Percentiles rank a stretch among this genome's conserved stretches.
Conservation (phyloP, 345 rosid genomes). For the Bruguiera sexangula region DNA sequence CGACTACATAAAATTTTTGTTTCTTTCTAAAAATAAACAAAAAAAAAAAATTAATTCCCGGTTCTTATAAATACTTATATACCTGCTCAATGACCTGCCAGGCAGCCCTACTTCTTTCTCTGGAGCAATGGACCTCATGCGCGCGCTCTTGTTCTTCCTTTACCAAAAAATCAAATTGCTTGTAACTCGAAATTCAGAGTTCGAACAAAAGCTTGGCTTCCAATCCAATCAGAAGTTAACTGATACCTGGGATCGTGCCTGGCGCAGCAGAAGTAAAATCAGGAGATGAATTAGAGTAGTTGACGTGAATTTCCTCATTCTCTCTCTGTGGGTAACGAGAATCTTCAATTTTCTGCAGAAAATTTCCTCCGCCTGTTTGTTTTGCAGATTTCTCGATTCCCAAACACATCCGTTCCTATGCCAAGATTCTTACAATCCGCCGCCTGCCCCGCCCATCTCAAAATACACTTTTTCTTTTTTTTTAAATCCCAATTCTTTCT, state of each 20-base stretch:
- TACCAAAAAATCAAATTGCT: neutral
- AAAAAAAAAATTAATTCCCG: neutral
- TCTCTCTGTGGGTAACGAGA: neutral
- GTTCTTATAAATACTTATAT: neutral
- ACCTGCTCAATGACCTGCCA: slow-evolving; percentile 82
- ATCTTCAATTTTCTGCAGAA: neutral
- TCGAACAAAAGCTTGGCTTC: too few relatives aligned
- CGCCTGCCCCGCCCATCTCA: too few relatives aligned
- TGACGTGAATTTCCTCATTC: slow-evolving; percentile 6
- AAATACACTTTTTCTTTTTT: too few relatives aligned
- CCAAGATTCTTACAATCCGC: too few relatives aligned
- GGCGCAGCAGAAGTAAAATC: neutral
- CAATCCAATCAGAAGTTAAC: too few relatives aligned
- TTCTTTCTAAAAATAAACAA: neutral
- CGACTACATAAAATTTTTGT: too few relatives aligned
- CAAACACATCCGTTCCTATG: too few relatives aligned
- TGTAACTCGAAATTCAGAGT: too few relatives aligned
- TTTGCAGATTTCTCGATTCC: neutral
- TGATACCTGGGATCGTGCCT: slow-evolving; percentile 9
- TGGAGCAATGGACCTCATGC: slow-evolving; percentile 73
- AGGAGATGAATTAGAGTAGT: neutral
- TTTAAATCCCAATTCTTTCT: too few relatives aligned
- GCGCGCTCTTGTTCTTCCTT: slow-evolving; percentile 7
- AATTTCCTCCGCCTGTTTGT: neutral
- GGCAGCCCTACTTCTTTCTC: slow-evolving; percentile 88